Evolutionary conservation across 2,329 filamentous ascomycete species (phyloP).

Genomic region (Scolecobasidium constrictum): DNA sequence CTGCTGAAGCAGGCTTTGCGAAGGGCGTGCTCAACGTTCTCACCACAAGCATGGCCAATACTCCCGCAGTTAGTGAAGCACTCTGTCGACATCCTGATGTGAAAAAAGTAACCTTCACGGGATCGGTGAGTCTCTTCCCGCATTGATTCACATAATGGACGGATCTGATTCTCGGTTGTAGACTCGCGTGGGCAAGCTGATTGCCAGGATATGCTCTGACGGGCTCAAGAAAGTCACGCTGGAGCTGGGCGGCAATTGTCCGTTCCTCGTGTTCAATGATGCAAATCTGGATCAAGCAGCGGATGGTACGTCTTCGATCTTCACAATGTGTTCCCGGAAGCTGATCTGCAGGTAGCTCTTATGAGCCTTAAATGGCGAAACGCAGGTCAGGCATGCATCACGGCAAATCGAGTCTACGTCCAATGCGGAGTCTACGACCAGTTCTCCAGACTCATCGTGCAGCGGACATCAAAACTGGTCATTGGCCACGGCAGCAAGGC

Average conservation of each 20-base stretch:
- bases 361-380: slow-evolving; percentile 45
- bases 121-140: slow-evolving; percentile 20
- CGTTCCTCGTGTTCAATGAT: slow-evolving; percentile 54
- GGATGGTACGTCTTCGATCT: slow-evolving; percentile 24
- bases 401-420: slow-evolving; percentile 55
- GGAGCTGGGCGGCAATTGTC: slow-evolving; percentile 55
- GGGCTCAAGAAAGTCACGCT: slow-evolving; percentile 55
- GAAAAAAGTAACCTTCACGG: slow-evolving; percentile 54
- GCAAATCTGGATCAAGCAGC: slow-evolving; percentile 49
- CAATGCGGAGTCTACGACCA: slow-evolving; percentile 51
- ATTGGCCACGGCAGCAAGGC: slow-evolving; percentile 50
- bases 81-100: slow-evolving; percentile 46
- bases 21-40: slow-evolving; percentile 51
- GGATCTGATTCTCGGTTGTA: slow-evolving; percentile 19
- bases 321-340: neutral
- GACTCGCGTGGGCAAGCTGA: slow-evolving; percentile 51
- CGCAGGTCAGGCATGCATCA: slow-evolving; percentile 54
- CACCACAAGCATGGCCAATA: slow-evolving; percentile 47
- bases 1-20: slow-evolving; percentile 44
- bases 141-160: neutral
- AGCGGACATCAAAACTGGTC: slow-evolving; percentile 43
- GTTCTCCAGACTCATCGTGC: slow-evolving; percentile 45
- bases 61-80: slow-evolving; percentile 41
- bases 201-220: slow-evolving; percentile 48
- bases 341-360: slow-evolving; percentile 20